Evolutionary conservation across 73 alveolate species (phyloP).

Genomic region (Paramecium sonneborni): DNA sequence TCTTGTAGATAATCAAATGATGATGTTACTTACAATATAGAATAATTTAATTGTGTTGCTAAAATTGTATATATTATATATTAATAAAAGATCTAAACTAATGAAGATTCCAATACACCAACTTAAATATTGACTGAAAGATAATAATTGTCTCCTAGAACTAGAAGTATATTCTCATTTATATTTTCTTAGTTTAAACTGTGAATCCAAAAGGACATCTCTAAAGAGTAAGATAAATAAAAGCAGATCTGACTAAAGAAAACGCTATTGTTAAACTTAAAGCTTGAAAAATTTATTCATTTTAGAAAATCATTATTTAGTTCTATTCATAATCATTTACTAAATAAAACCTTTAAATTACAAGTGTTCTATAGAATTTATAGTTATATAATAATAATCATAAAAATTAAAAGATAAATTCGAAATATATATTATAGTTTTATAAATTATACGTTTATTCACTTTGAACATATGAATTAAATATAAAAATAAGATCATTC

Average conservation of each 20-base stretch:
- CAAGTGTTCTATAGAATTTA: no score
- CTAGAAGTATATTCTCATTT: background rate
- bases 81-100: background rate
- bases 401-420: no score
- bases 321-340: no score
- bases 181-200: background rate
- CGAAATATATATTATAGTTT: no score
- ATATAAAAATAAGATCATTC: no score
- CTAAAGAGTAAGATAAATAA: background rate
- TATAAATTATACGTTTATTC: no score
- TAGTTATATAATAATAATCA: no score
- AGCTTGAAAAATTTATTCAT: background rate
- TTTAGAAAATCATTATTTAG: no score
- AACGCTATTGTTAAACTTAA: background rate
- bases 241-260: conserved; percentile 1
- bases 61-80: background rate
- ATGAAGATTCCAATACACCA: background rate
- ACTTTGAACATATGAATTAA: no score
- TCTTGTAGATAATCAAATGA: conserved; percentile 25
- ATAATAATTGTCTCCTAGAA: conserved; percentile 1
- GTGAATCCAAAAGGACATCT: background rate
- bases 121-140: background rate
- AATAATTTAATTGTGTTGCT: background rate
- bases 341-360: no score
- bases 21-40: background rate